Evolutionary conservation across 192 early-diverging fungal species (phyloP).

Genomic region (Spinellus fusiger): DNA sequence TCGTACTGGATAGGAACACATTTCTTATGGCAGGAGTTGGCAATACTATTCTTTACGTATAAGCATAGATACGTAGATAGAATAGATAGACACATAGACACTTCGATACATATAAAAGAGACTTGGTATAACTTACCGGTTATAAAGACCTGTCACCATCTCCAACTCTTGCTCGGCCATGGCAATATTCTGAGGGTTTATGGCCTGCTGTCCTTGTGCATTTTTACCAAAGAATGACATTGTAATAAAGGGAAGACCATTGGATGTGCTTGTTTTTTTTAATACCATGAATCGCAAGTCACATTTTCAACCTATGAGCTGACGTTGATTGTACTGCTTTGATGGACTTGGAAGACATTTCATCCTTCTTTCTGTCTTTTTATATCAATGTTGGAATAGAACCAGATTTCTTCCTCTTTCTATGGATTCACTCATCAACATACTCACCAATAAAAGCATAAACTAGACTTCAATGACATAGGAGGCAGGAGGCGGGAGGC

Average conservation of each 20-base stretch:
- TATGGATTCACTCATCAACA: too few species aligned
- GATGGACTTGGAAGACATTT: neutral
- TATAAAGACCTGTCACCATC: constrained; percentile 71
- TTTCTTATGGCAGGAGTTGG: constrained; percentile 73
- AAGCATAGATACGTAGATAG: neutral
- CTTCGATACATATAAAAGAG: neutral
- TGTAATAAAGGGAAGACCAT: neutral
- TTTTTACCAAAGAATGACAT: constrained; percentile 28
- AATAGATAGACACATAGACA: neutral
- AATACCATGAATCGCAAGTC: neutral
- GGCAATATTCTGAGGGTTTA: constrained; percentile 52
- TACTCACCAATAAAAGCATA: too few species aligned
- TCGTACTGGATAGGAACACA: constrained; percentile 70
- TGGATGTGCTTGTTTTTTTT: neutral
- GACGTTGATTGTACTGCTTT: neutral
- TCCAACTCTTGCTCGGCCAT: constrained; percentile 74
- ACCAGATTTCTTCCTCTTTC: too few species aligned
- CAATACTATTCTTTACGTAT: constrained; percentile 40
- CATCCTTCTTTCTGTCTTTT: neutral
- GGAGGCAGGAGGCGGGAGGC: too few species aligned
- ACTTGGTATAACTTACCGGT: constrained; percentile 54
- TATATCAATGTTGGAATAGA: too few species aligned
- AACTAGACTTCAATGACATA: too few species aligned
- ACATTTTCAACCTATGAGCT: neutral
- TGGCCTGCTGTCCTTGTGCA: constrained; percentile 22